Base-by-base conservation (phyloP, 2,329 filamentous ascomycete species). In the Tothia fuscella region DNA sequence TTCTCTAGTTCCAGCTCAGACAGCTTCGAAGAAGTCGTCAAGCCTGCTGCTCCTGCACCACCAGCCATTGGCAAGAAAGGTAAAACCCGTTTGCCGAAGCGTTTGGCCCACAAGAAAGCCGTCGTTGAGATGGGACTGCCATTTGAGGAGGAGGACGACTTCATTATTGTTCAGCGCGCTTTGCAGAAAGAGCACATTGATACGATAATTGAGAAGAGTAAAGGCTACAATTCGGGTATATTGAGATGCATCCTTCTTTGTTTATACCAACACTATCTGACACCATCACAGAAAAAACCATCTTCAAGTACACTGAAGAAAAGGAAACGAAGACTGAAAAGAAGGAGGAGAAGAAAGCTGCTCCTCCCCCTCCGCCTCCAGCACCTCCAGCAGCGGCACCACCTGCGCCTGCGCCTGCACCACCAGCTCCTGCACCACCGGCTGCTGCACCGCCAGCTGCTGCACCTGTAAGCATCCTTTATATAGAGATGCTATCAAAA, bases 171-270 rank as follows among this genome's bases (percentile, higher is more conserved):
- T 25, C 77, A 82, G 51, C 81, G 84, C 55, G 88, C 89, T 7
- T 71, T 96, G 4, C 83, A 85, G 13, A 88, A 93, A 52, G 78
- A 89, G 14, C 86, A 94, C 52, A 95, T 95, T 48, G 87, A 95
- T 51, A 82, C 93, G 53, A 71, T 95, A 33, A 82, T 95, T 52
- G 80, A 77, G 53, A 68, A 87, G 38, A 93, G 85, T 59, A 82
- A 87, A 53, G 77, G 81, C 24, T 87, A 85, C 61, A 26, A 25
- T 20, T 34, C 31, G 34, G 42, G 41, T 38, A 14, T 16, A 21
- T 12, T 19, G 9, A 9, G 17, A 35, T 9, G 16, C n/a, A 16
- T 22, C 12, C 3, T n/a, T 9, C 17, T 14, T 9, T 13, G 10
- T 14, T 3, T 7, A 16, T 6, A 5, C 78, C 72, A 55, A 72